Base-by-base conservation (phyloP, 139 green algal genomes). In the Deuterostichococcus epilithicus region DNA sequence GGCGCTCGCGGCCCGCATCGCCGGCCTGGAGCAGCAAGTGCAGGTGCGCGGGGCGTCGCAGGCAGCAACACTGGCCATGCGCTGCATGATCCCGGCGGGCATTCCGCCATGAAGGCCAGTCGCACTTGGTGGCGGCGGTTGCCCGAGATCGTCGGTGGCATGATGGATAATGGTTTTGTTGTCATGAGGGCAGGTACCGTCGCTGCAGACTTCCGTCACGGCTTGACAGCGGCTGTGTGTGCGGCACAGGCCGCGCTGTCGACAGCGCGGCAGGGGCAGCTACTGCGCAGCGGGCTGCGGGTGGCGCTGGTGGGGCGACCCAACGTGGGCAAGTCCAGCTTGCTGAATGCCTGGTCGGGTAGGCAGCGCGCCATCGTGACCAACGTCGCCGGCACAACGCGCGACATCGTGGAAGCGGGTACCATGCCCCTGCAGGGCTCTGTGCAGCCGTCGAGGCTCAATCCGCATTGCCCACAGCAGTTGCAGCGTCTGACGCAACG, bases 301-400 rank as follows among this genome's bases (percentile, higher is more conserved):
- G 88, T 97, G 26, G 94, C 92, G n/a, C 90, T 98, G 72, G 89
- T 97, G 38, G 95, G 95, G 0, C 88, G 91, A 0, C 95, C 95
- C 30, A 99, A 99, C 74, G 95, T 97, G n/a, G 95, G 95, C 72
- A 99, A 99, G 85, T 94, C 85, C 65, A 94, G 86, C 75, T 83
- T 99, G 75, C 88, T 99, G 5, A 99, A 99, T 69, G 84, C 86
- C 5, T 94, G 92, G 87, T 94, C 82, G 42, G 75, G 87, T 52
- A 93, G 72, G 5, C 88, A 98, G 36, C 79, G 91, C 2, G 94
- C 96, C 13, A 99, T 99, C 42, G 96, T 99, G 10, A 98, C 96
- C 0, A 83, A 93, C 32, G 88, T 98, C 35, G 84, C 96, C 0
- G 95, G 95, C 47, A 99, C 95, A 18, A 99, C 95, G 1, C 84